phyloP scores from a whole-genome alignment of 805 yeast species.

The Metschnikowia hibisci region DNA sequence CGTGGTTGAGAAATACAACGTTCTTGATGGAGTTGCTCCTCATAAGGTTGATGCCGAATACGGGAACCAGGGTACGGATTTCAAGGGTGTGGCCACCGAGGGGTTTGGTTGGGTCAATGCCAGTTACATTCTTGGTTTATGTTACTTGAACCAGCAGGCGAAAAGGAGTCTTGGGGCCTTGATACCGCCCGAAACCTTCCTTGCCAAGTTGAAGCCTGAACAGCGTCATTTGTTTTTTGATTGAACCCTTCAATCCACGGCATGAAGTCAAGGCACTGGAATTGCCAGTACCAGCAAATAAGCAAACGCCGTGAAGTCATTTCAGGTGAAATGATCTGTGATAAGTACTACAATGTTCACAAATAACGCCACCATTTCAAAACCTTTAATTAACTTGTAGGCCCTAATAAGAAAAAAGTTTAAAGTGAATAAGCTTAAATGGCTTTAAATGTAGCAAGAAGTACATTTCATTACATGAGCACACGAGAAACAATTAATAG shows the following conservation, averaged over 20 bases:
- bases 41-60: slow-evolving; percentile 94
- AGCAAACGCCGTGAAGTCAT: no score
- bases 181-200: slow-evolving; percentile 66
- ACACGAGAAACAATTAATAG: no score
- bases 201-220: slow-evolving; percentile 34
- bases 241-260: background rate
- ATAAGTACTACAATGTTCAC: no score
- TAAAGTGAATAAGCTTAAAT: no score
- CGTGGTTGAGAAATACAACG: slow-evolving; percentile 93
- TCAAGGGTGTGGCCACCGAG: slow-evolving; percentile 89
- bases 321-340: no score
- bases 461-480: no score
- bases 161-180: slow-evolving; percentile 75
- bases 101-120: slow-evolving; percentile 99
- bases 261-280: background rate
- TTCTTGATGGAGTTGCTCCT: slow-evolving; percentile 75
- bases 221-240: slow-evolving; percentile 1
- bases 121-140: slow-evolving; percentile 69
- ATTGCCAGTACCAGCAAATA: background rate
- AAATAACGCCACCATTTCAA: no score
- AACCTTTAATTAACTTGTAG: no score
- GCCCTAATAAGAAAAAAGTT: no score
- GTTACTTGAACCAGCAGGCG: slow-evolving; percentile 61
- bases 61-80: slow-evolving; percentile 93
- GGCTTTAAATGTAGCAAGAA: no score